Evolutionary conservation across 2,329 filamentous ascomycete species (phyloP), one percentile per base, ranked within the genome.

Genomic region (Achaetomium macrosporum): DNA sequence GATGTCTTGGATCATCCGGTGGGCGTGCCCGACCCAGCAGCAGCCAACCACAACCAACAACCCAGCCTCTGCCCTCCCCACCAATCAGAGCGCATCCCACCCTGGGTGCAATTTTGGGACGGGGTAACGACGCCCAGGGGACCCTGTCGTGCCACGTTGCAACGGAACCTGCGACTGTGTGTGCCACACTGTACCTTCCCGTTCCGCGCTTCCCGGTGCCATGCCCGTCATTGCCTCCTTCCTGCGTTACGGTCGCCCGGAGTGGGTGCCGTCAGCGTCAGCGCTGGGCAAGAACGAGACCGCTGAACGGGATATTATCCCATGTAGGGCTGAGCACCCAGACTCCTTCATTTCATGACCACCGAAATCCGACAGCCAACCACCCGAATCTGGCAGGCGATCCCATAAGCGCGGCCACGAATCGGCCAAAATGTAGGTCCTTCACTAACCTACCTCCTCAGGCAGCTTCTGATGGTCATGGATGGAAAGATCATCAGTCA

Each of bases 201-300:
- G 59, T 58, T 57, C 58, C 58, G 54, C 54, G 31, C 51, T 57
- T 59, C 57, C 58, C 55, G 57, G 48, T 50, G 51, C 44, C 56
- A 55, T 57, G 54, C 42, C 54, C 53, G 54, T 56, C 55, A 57
- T 59, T 54, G 51, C 51, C 44, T 40, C 41, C 42, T 45, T 39
- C 15, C 31, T 20, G 25, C 35, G 29, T 35, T 36, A 37, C 44
- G 17, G 2, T 40, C 13, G 25, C 25, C 11, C 20, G 12, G n/a
- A n/a, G 15, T 8, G 35, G 16, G 19, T 30, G 6, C 31, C 7
- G 35, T 41, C 25, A 25, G 41, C 19, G 30, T 35, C 35, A 35
- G 25, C 40, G 25, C 47, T 42, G 42, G 49, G 46, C 46, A 42
- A 52, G n/a, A 39, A 25, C 17, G n/a, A 30, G 11, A 54, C 33